Base-by-base conservation (phyloP, 176 grass and related monocot genomes). In the barley (Hordeum vulgare) region DNA sequence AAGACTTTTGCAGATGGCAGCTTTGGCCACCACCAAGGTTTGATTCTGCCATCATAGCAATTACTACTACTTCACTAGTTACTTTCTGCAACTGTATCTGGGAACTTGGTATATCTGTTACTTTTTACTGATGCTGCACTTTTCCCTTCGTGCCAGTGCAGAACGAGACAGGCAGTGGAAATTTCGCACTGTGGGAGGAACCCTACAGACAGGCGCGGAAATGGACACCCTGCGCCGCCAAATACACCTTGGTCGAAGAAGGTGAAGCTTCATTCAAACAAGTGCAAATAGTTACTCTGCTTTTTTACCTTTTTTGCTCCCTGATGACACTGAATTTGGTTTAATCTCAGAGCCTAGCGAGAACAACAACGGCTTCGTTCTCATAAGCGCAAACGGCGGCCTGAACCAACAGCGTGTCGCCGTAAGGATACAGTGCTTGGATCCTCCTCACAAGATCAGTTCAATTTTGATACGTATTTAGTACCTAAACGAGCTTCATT, bases 331-430 rank as follows among this genome's bases (percentile, higher is more conserved):
- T 45, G 4, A 20, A 11, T 63, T 83, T 74, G 25, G 39, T 81
- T 81, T 13, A 20, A 74, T 33, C 61, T 81, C 85, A 95, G 93
- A 65, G 20, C 85, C 86, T 82, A 81, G n/a, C 8, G 79, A 77
- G 83, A 85, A 71, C 57, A 71, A 82, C 83, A 94, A 89, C 49
- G 93, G 96, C 1, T 94, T 78, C 85, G 89, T 98, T 71, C 85
- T 98, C 65, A 33, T 95, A 80, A 98, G 93, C 27, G 93, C 93
- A 9, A 95, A 98, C 71, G 96, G 96, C 11, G 96, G 96, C 41
- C 74, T 98, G 61, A 98, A 98, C 72, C 93, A 98, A 14, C 96
- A 98, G 79, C 85, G 93, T 8, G 96, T 98, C 53, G 93, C 93
- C 42, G 96, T 98, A 94, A 95, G 89, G 29, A 67, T 72, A 25